Conservation (phyloP, 23 red algal genomes). For the Gracilaria gracilis region DNA sequence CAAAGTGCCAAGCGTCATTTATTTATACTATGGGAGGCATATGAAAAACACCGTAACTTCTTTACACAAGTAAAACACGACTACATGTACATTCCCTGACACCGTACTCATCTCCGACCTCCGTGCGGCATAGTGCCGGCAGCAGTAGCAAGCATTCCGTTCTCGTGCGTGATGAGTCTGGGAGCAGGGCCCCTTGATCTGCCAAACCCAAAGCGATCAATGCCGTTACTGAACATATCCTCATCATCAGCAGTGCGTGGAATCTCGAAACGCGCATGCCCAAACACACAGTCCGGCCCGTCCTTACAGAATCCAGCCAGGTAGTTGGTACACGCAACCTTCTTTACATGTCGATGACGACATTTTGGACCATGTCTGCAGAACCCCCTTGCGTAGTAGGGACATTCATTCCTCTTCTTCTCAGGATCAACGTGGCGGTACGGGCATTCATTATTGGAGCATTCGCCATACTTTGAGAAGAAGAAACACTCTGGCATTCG, state of each 20-base stretch:
- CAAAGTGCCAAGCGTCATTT: background rate
- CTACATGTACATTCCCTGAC: background rate
- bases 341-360: conserved; percentile 92
- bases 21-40: background rate
- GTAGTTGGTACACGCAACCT: conserved; percentile 96
- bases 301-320: conserved; percentile 95
- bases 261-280: conserved; percentile 98
- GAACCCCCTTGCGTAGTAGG: conserved; percentile 97
- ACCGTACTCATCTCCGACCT: background rate
- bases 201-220: conserved; percentile 89
- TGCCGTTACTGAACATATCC: conserved; percentile 74
- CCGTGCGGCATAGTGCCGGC: conserved; percentile 45
- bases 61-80: conserved; percentile 11
- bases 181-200: conserved; percentile 60
- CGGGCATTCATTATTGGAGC: conserved; percentile 94
- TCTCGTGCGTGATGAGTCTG: conserved; percentile 56
- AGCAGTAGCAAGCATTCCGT: conserved; percentile 68
- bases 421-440: conserved; percentile 97
- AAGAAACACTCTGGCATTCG: conserved; percentile 99
- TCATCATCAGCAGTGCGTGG: conserved; percentile 86
- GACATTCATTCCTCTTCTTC: conserved; percentile 96
- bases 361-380: conserved; percentile 97
- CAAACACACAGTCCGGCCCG: conserved; percentile 95
- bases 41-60: conserved; percentile 5
- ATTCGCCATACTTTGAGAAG: conserved; percentile 98